Evolutionary conservation across 768 basidiomycete species (phyloP), one percentile per base, ranked within the genome.

Genomic region (Cystobasidiopsis lactophilus): DNA sequence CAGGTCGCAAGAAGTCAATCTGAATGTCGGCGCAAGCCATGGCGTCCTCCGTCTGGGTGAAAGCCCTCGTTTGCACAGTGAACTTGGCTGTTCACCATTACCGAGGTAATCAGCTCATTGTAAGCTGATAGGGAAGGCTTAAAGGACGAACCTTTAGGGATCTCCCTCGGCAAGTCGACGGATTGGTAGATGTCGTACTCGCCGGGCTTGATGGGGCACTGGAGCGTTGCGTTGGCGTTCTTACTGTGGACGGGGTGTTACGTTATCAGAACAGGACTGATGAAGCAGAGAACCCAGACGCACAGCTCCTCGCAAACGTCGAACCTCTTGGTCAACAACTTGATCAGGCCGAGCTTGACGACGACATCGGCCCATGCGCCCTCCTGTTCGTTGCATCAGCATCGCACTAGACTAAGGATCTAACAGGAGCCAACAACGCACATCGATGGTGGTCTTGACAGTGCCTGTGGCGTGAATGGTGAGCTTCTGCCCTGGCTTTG

Each of bases 251-350:
- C 7, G 41, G 11, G 9, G 3, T 45, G 44, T 31, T 52, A 16
- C 56, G 37, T 27, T 26, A 49, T 37, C 9, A n/a, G n/a, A n/a
- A n/a, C n/a, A n/a, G n/a, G n/a, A n/a, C n/a, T n/a, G 38, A 47
- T 24, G 19, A 21, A 47, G 1, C 9, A 14, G 11, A 46, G 24
- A 51, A 43, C 24, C 23, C 18, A 52, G 18, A 35, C 88, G 62
- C 71, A 93, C 84, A 88, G 86, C 68, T 95, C 89, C 55, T 89
- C 73, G 64, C 91, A 96, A 30, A 95, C 68, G 58, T 95, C 85
- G 59, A 95, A 91, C 18, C 59, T 63, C 70, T 84, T 93, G 41
- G 71, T 67, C 30, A 96, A 69, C n/a, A 96, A 65, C 70, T 85
- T 93, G 63, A 98, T 75, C 27, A 85, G 69, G 24, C 93, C 93